A percentile compares a stretch with the other conserved stretches of the same genome.
phyloP scores from a whole-genome alignment of 352 stramenopile genomes.

The Globisporangium paroecandrum region DNA sequence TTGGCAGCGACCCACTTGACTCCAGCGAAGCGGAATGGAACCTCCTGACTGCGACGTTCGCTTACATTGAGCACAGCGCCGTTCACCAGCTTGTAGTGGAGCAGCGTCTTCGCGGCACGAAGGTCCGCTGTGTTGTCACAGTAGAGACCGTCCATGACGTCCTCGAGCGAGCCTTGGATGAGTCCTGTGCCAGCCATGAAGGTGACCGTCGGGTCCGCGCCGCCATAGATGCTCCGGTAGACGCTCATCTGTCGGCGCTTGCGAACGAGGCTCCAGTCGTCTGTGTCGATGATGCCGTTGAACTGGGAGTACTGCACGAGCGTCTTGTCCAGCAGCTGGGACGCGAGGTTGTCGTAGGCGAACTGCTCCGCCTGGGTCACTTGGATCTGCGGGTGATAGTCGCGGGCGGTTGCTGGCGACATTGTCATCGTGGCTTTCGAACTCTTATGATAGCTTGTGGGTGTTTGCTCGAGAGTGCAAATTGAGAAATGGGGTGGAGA shows the following conservation, averaged over 20 bases:
- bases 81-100: conserved; percentile 29
- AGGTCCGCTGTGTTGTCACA: conserved; percentile 37
- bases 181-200: conserved; percentile 5
- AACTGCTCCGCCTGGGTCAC: conserved; percentile 9
- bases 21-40: conserved; percentile 35
- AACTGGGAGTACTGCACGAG: conserved; percentile 10
- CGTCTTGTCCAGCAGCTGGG: not conserved
- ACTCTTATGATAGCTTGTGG: no score
- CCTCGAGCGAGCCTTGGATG: conserved; percentile 14
- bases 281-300: conserved; percentile 9
- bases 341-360: conserved; percentile 9
- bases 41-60: conserved; percentile 21
- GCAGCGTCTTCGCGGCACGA: conserved; percentile 23
- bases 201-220: not conserved
- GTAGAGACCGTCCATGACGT: conserved; percentile 42
- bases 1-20: conserved; percentile 38
- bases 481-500: conserved; percentile 6
- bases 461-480: not conserved
- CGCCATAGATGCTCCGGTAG: conserved; percentile 5
- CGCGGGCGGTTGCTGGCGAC: not conserved
- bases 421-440: not conserved
- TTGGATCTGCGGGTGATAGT: conserved; percentile 3
- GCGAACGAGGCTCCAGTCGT: conserved; percentile 12
- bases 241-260: conserved; percentile 13
- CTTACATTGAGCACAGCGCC: conserved; percentile 28